Conservation (phyloP, 208 protist genomes). For the Vickermania spadyakhi region DNA sequence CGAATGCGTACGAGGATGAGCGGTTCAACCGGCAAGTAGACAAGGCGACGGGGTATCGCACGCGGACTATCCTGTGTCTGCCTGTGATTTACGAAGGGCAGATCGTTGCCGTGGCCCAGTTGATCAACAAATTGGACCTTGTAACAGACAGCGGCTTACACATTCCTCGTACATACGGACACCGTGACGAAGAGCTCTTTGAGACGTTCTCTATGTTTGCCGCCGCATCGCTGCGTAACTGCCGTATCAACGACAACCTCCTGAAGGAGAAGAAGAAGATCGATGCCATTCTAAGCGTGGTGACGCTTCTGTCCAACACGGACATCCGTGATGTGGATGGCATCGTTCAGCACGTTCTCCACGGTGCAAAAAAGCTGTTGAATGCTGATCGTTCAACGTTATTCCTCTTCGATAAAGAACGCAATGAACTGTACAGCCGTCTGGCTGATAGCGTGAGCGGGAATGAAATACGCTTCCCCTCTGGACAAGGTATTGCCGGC, state of each 20-base stretch:
- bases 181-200: conserved; percentile 60
- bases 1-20: conserved; percentile 57
- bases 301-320: conserved; percentile 62
- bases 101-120: conserved; percentile 64
- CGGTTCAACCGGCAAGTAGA: conserved; percentile 62
- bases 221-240: conserved; percentile 58
- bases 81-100: conserved; percentile 53
- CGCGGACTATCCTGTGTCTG: conserved; percentile 63
- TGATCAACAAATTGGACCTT: conserved; percentile 71
- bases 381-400: conserved; percentile 59
- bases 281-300: conserved; percentile 58
- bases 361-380: conserved; percentile 61
- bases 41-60: conserved; percentile 57
- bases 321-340: conserved; percentile 66
- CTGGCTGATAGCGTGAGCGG: conserved; percentile 54
- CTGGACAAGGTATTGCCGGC: conserved; percentile 63
- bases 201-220: conserved; percentile 65
- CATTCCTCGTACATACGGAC: conserved; percentile 33
- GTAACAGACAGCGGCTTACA: conserved; percentile 41
- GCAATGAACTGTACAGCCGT: conserved; percentile 68
- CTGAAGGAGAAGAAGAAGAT: conserved; percentile 58
- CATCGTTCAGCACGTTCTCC: conserved; percentile 58
- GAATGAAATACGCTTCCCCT: conserved; percentile 70
- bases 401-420: conserved; percentile 77
- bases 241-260: conserved; percentile 52